Evolutionary conservation across 768 basidiomycete species (phyloP).

Genomic region (Boletus subparvulus): DNA sequence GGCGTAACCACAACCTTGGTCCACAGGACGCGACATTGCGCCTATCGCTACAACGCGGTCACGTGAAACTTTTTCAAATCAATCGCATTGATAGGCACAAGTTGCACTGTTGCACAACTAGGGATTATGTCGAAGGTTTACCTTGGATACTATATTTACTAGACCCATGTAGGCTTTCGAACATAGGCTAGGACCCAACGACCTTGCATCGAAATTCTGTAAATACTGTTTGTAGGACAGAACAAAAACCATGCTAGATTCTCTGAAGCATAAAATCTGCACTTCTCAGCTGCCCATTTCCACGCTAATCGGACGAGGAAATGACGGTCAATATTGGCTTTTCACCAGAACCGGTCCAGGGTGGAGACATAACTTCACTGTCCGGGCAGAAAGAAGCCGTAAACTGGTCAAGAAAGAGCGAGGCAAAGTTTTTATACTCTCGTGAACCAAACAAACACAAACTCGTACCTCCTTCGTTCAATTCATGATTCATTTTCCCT

Average conservation of each 20-base stretch:
- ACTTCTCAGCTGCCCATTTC: slow-evolving; percentile 50
- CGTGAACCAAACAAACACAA: slow-evolving; percentile 31
- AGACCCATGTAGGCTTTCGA: no score
- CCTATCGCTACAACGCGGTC: slow-evolving; percentile 17
- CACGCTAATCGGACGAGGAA: slow-evolving; percentile 54
- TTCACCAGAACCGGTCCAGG: slow-evolving; percentile 82
- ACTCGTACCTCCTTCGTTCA: slow-evolving; percentile 10
- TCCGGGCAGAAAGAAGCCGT: slow-evolving; percentile 78
- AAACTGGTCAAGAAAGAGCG: background rate
- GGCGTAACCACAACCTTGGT: background rate
- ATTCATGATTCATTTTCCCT: slow-evolving; percentile 1
- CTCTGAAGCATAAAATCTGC: slow-evolving; percentile 30
- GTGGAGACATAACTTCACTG: slow-evolving; percentile 56
- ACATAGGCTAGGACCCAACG: no score
- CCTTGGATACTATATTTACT: no score
- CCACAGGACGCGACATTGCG: background rate
- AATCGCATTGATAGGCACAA: no score
- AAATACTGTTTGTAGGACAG: slow-evolving; percentile 29
- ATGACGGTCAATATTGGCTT: slow-evolving; percentile 56
- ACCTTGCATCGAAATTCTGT: no score
- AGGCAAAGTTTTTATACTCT: slow-evolving; percentile 24
- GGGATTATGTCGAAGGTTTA: no score
- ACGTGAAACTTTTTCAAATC: slow-evolving; percentile 21
- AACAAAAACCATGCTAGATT: slow-evolving; percentile 35
- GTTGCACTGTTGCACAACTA: no score